Evolutionary conservation across 805 yeast species (phyloP), one percentile per base, ranked within the genome.

Genomic region (Candida dendrica): DNA sequence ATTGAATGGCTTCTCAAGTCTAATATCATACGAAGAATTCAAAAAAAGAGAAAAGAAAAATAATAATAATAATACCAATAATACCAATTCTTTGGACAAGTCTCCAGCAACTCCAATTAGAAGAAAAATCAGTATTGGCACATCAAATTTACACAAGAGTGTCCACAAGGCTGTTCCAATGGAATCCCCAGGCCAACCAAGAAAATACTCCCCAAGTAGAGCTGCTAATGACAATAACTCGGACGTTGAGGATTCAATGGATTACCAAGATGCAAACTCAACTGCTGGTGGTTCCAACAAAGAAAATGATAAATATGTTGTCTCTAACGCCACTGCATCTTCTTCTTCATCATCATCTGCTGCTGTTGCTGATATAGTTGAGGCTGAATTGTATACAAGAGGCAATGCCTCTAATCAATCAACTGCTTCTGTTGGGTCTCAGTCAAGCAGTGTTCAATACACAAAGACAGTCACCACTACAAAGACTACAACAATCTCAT

Each of bases 141-240:
- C 90, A 4, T 80, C 86, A 0, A 76, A 78, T 43, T 77, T 84
- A 30, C 68, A 71, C 27, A 75, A 81, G 40, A 79, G 81, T 51
- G 74, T 77, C 27, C 84, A 76, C 53, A 75, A 80, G 32, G 93
- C 93, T 0, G 89, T 93, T 16, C 98, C 98, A 5, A 75, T 76
- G 49, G 87, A 87, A 39, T 87, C 96, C 2, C 98, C 98, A 0
- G 98, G 98, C 2, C 98, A 93, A 63, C 98, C 98, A 34, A 76
- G 97, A 56, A 91, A 91, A 43, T 52, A 24, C 53, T 58, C 51
- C 52, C 65, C 60, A 65, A 63, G 52, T 59, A 53, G 62, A 61
- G 50, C 43, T 50, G 19, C 42, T 48, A 46, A 43, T 20, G 45
- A 47, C 27, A 50, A 51, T 34, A 33, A 55, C 49, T 42, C 43